A percentile compares a stretch with the other conserved stretches of the same genome.
phyloP scores from a whole-genome alignment of 139 green algal genomes.

The Closterium sp. region DNA sequence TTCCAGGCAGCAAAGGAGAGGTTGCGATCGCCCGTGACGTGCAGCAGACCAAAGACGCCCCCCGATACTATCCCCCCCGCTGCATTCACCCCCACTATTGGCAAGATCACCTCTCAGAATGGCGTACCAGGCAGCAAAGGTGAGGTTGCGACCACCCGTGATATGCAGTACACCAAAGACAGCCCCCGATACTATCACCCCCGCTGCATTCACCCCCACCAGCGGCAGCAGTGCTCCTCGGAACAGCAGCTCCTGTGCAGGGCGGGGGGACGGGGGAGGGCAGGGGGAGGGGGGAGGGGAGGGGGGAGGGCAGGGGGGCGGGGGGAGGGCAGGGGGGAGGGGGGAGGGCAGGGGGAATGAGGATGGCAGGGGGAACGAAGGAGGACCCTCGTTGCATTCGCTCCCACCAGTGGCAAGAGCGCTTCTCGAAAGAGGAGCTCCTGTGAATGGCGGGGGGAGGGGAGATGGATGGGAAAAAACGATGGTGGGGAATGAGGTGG shows the following conservation, averaged over 20 bases:
- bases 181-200: constrained; percentile 20
- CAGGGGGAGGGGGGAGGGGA: background rate
- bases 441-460: no score
- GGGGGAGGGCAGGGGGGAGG: background rate
- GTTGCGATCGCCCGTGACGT: constrained; percentile 23
- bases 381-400: no score
- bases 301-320: background rate
- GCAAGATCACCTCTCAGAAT: no score
- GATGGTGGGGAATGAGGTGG: no score
- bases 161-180: constrained; percentile 43
- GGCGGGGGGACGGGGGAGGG: no score
- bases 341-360: background rate
- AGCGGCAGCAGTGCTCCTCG: constrained; percentile 31
- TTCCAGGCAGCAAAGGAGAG: constrained; percentile 36
- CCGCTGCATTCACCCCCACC: constrained; percentile 22
- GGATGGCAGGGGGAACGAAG: no score
- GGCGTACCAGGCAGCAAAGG: constrained; percentile 45
- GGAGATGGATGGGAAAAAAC: no score
- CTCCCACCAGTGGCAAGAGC: no score
- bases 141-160: constrained; percentile 10
- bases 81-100: constrained; percentile 23
- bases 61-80: constrained; percentile 21
- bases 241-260: constrained; percentile 39
- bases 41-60: constrained; percentile 37
- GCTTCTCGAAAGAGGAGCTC: no score